phyloP scores from a whole-genome alignment of 352 stramenopile genomes.

The Phytophthora vignae region DNA sequence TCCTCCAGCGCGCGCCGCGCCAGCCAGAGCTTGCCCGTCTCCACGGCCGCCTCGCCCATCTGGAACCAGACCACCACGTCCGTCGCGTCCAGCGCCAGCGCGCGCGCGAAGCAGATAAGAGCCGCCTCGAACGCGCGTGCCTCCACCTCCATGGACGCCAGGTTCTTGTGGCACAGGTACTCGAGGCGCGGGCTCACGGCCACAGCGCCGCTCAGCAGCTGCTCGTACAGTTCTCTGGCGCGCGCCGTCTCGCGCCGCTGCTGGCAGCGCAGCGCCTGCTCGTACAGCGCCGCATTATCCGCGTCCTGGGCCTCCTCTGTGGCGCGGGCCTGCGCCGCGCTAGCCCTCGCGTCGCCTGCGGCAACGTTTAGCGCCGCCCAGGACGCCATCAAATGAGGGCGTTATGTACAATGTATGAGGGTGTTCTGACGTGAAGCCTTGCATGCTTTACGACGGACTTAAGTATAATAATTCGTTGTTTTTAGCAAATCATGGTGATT shows the following conservation, averaged over 20 bases:
- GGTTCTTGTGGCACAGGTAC: constrained; percentile 80
- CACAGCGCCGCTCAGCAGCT: constrained; percentile 36
- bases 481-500: no score
- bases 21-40: constrained; percentile 73
- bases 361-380: constrained; percentile 72
- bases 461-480: no score
- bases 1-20: constrained; percentile 65
- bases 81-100: constrained; percentile 64
- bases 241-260: constrained; percentile 53
- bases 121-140: constrained; percentile 46
- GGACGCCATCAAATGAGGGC: constrained; percentile 50
- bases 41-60: constrained; percentile 64
- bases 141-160: constrained; percentile 67
- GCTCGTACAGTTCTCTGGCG: constrained; percentile 51
- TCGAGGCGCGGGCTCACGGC: constrained; percentile 55
- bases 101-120: constrained; percentile 57
- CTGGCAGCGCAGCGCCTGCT: constrained; percentile 71
- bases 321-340: constrained; percentile 33
- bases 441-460: no score
- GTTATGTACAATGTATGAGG: no score
- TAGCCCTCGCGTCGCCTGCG: constrained; percentile 31
- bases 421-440: no score
- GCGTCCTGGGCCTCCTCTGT: constrained; percentile 79
- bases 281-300: constrained; percentile 65
- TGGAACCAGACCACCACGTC: constrained; percentile 85